Percentiles rank a stretch among this genome's conserved stretches.
Evolutionary conservation across 2,329 filamentous ascomycete genomes (phyloP).

Genomic region (Aspergillus latus): DNA sequence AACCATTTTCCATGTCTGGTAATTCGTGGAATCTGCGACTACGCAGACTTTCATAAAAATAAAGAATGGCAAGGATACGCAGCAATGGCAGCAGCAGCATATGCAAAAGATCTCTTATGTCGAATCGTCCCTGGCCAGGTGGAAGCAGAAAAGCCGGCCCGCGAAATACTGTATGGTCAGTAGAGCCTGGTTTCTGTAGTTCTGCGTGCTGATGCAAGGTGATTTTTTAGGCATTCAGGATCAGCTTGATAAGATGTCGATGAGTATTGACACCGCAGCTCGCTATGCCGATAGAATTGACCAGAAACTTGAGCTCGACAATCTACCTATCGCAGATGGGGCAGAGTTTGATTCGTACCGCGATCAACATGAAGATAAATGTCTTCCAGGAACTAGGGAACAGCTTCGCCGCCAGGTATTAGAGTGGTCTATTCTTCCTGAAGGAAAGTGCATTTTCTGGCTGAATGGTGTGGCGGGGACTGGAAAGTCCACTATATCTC

Average conservation of each 20-base stretch:
- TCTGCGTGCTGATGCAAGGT: too few relatives aligned
- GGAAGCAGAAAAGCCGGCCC: too few relatives aligned
- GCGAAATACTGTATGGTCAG: too few relatives aligned
- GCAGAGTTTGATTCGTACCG: background rate
- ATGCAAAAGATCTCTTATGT: background rate
- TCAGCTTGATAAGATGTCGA: too few relatives aligned
- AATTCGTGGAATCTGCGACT: conserved; percentile 2
- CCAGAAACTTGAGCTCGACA: background rate
- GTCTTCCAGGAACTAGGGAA: background rate
- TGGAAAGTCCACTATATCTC: background rate
- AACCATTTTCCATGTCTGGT: conserved; percentile 2
- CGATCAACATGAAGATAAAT: background rate
- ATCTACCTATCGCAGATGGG: background rate
- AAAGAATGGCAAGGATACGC: background rate
- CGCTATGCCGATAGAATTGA: too few relatives aligned
- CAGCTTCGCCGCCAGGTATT: background rate
- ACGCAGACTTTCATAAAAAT: conserved; percentile 4
- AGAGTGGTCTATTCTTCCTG: background rate
- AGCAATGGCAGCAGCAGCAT: background rate
- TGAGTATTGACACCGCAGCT: too few relatives aligned
- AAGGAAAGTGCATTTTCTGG: background rate
- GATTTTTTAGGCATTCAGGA: background rate
- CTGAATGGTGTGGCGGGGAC: background rate
- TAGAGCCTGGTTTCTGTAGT: too few relatives aligned
- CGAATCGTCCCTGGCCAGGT: background rate